Conservation (phyloP, 148 eudicot species). For the Nepenthes mirabilis region DNA sequence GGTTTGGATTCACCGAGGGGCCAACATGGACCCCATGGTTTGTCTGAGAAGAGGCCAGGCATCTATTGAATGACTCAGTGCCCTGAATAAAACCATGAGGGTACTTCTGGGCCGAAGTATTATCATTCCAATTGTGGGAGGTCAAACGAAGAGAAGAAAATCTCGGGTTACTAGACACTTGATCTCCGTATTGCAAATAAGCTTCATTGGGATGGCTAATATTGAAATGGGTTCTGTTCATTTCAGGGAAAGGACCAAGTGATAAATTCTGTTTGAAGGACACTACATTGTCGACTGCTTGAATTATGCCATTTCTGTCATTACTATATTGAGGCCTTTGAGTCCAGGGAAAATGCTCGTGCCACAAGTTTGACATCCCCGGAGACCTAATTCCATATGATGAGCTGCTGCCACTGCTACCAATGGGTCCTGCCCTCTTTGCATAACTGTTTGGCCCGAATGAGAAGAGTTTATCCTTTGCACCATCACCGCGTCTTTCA, state of each 20-base stretch:
- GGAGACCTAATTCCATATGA: not conserved
- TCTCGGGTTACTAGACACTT: conserved; percentile 5
- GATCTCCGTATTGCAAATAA: conserved; percentile 16
- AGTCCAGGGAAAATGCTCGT: not conserved
- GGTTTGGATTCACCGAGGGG: conserved; percentile 8
- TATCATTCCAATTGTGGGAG: conserved; percentile 9
- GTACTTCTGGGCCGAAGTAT: not conserved
- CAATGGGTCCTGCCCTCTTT: not conserved
- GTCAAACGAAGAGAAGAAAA: conserved; percentile 15
- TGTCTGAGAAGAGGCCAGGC: conserved; percentile 10
- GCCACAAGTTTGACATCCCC: not conserved
- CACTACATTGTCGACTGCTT: too few species aligned
- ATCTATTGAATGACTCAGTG: conserved; percentile 3
- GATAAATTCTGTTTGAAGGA: too few species aligned
- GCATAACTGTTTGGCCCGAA: conserved; percentile 1
- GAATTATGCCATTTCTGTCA: too few species aligned
- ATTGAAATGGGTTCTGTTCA: too few species aligned
- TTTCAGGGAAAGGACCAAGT: too few species aligned
- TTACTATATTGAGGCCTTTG: conserved; percentile 5
- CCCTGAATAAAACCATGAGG: conserved; percentile 5
- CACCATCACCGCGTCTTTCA: conserved; percentile 20
- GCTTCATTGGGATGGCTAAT: conserved; percentile 8
- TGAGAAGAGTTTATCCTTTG: conserved; percentile 9
- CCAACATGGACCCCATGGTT: conserved; percentile 8
- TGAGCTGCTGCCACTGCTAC: not conserved